phyloP scores from a whole-genome alignment of 345 rosid genomes.

The Citrus reticulata region DNA sequence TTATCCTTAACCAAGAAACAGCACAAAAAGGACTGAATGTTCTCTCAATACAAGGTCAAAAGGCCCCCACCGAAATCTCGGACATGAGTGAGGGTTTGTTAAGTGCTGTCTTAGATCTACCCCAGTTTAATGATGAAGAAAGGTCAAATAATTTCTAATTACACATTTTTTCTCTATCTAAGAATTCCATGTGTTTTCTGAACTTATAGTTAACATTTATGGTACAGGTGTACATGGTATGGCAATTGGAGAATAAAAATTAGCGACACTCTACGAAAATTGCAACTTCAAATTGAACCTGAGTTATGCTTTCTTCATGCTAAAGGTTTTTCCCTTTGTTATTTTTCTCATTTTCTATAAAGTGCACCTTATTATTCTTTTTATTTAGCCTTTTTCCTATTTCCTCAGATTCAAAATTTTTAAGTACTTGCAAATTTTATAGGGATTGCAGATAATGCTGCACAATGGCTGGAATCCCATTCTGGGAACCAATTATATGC shows the following conservation, averaged over 20 bases:
- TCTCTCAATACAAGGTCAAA: slow-evolving; percentile 36
- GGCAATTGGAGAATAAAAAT: slow-evolving; percentile 48
- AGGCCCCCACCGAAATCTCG: slow-evolving; percentile 30
- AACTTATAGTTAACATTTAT: slow-evolving; percentile 12
- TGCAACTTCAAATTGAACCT: slow-evolving; percentile 30
- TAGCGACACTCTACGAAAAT: slow-evolving; percentile 26
- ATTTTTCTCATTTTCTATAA: slow-evolving; percentile 1
- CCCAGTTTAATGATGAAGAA: slow-evolving; percentile 34
- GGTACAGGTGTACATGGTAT: slow-evolving; percentile 58
- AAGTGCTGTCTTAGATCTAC: slow-evolving; percentile 34
- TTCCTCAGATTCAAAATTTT: background rate
- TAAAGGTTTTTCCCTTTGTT: slow-evolving; percentile 38
- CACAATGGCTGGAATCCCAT: slow-evolving; percentile 18
- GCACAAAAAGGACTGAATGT: slow-evolving; percentile 34
- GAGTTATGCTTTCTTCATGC: slow-evolving; percentile 25
- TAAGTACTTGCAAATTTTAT: slow-evolving; percentile 17
- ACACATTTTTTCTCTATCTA: background rate
- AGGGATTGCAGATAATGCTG: slow-evolving; percentile 28
- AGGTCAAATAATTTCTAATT: slow-evolving; percentile 38
- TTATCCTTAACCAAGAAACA: slow-evolving; percentile 52
- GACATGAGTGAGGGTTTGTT: slow-evolving; percentile 32
- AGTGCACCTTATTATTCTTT: background rate
- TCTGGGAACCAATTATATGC: slow-evolving; percentile 29
- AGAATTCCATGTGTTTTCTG: slow-evolving; percentile 10
- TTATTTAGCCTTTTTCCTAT: background rate